Evolutionary conservation across 495 filamentous ascomycete species (phyloP), one percentile per base, ranked within the genome.

Genomic region (Parachaetomium inaequale): DNA sequence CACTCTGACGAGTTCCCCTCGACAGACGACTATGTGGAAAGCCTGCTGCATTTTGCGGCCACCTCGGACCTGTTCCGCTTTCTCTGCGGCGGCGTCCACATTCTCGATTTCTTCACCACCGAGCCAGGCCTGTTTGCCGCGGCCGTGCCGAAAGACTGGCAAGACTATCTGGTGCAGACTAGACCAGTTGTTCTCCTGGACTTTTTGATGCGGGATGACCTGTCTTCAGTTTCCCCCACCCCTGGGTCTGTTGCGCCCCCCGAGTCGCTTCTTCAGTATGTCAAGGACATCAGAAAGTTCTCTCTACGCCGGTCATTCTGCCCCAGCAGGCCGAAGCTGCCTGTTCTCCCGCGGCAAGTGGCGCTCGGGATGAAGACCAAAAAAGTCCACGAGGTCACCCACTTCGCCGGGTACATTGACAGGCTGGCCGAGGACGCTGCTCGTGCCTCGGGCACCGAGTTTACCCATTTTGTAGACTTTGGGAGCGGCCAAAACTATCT

Each of bases 401-500:
- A 85, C 40, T 85, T 90, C 55, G 74, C 81, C 2, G 73, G 80
- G 45, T 80, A 83, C 63, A 79, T 86, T 56, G 78, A 82, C 56
- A 67, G 75, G 36, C 79, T 90, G 19, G 81, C 83, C 4, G 75
- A 78, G 36, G 75, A 82, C 26, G 75, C 87, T 59, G 70, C 75
- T 43, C 50, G 66, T 3, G 63, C 67, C 3, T 71, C 70, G 32
- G 69, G 70, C n/a, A 67, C 56, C 57, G 64, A 70, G n/a, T 86
- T 96, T 55, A 91, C 91, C 1, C 93, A 98, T 76, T 83, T 97
- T 59, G 85, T 97, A 55, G 94, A 98, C 74, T 96, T 96, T 73
- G 94, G 94, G 25, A 95, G 91, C 52, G 94, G 94, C 0, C 94
- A 97, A 69, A 97, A 94, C 66, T 98, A 98, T 70, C 84, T 98